Evolutionary conservation across 1,284 basidiomycete species (phyloP).

Genomic region (Ganoderma multipileum): DNA sequence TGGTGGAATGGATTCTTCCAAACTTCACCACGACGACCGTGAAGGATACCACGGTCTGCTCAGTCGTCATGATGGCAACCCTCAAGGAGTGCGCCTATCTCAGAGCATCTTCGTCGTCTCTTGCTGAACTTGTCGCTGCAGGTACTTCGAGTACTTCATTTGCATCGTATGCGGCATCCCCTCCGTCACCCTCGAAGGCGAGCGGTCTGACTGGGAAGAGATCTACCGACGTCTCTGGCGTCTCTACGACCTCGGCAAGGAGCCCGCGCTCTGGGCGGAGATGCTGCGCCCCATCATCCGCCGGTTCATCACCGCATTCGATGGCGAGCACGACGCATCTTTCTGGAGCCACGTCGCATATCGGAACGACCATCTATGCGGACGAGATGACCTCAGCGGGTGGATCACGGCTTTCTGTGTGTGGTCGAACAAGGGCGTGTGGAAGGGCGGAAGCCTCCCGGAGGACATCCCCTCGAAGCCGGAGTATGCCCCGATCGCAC

Average conservation of each 20-base stretch:
- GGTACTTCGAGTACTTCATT: slow-evolving; percentile 46
- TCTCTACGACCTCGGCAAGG: slow-evolving; percentile 43
- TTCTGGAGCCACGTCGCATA: slow-evolving; percentile 46
- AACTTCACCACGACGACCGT: slow-evolving; percentile 54
- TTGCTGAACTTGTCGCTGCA: background rate
- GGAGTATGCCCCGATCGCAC: background rate
- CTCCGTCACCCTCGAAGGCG: slow-evolving; percentile 51
- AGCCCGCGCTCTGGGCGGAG: slow-evolving; percentile 42
- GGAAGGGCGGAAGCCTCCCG: background rate
- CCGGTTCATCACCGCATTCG: slow-evolving; percentile 46
- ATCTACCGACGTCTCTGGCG: slow-evolving; percentile 44
- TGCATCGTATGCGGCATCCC: slow-evolving; percentile 52
- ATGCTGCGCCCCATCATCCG: slow-evolving; percentile 45
- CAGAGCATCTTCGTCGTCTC: background rate
- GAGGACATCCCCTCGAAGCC: background rate
- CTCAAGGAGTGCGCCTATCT: slow-evolving; percentile 38
- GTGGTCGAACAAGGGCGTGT: slow-evolving; percentile 43
- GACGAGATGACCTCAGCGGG: slow-evolving; percentile 37
- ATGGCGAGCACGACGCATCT: slow-evolving; percentile 37
- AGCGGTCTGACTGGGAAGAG: slow-evolving; percentile 44
- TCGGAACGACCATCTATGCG: slow-evolving; percentile 25
- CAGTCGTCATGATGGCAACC: slow-evolving; percentile 53
- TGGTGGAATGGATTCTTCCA: slow-evolving; percentile 53
- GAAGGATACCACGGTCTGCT: slow-evolving; percentile 47
- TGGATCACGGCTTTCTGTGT: slow-evolving; percentile 51